These are phyloP conservation scores for Solanum ossicruentum DNA, from an alignment of 257 asterid species.

Conservation along the genomic window DNA sequence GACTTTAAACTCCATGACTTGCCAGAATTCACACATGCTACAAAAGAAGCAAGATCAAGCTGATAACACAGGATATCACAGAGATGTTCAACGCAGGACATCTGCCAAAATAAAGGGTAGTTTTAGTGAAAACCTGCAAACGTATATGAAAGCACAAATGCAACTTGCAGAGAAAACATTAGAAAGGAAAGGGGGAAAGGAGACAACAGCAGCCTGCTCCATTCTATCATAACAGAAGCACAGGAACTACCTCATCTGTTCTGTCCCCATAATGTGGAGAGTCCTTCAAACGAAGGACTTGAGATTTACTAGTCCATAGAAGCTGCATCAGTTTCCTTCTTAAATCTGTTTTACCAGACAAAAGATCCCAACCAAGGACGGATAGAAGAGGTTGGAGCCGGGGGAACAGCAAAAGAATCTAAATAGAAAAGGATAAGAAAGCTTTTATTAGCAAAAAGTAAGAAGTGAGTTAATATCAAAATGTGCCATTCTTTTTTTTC, in stretches of 20 bases:
- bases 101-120: slow-evolving; percentile 42
- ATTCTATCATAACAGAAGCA: neutral
- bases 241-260: slow-evolving; percentile 53
- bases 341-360: slow-evolving; percentile 69
- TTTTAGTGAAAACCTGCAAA: neutral
- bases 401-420: slow-evolving; percentile 81
- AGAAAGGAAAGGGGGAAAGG: neutral
- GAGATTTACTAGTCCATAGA: slow-evolving; percentile 91
- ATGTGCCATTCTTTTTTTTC: neutral
- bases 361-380: slow-evolving; percentile 95
- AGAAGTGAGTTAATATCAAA: neutral
- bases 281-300: slow-evolving; percentile 72
- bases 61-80: slow-evolving; percentile 88
- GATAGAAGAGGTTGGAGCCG: slow-evolving; percentile 95
- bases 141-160: neutral
- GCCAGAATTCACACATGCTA: slow-evolving; percentile 84
- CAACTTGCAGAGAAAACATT: neutral
- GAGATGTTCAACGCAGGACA: slow-evolving; percentile 71
- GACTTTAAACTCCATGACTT: slow-evolving; percentile 82
- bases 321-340: slow-evolving; percentile 83
- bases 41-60: slow-evolving; percentile 94
- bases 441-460: neutral
- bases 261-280: slow-evolving; percentile 49
- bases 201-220: neutral
- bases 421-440: neutral